Evolutionary conservation across 352 stramenopile species (phyloP).

Genomic region (Phytophthora sojae): DNA sequence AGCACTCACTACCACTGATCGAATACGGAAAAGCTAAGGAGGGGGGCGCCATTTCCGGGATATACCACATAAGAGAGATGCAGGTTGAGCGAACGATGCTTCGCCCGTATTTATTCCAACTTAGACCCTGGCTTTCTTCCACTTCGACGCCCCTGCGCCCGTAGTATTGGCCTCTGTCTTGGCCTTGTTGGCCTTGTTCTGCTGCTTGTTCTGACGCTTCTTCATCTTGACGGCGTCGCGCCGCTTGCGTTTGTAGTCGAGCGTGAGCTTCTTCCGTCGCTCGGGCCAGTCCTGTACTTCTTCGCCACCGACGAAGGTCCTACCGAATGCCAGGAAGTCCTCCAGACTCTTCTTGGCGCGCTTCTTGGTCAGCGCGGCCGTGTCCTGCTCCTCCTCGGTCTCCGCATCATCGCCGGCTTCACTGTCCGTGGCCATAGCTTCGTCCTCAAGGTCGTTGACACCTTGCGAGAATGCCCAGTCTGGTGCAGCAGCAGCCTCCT

Average conservation of each 20-base stretch:
- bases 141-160: constrained; percentile 9
- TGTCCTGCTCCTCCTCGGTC: constrained; percentile 25
- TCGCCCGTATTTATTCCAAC: constrained; percentile 47
- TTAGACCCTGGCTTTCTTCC: constrained; percentile 47
- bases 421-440: constrained; percentile 44
- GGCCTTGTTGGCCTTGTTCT: constrained; percentile 42
- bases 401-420: constrained; percentile 47
- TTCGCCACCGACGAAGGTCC: constrained; percentile 52
- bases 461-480: constrained; percentile 36
- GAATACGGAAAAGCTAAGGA: too few relatives aligned
- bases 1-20: background rate
- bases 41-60: too few relatives aligned
- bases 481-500: constrained; percentile 16
- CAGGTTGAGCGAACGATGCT: constrained; percentile 26
- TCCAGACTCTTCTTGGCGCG: constrained; percentile 54
- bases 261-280: constrained; percentile 73
- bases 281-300: constrained; percentile 56
- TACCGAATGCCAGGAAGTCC: constrained; percentile 74
- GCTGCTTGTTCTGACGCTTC: constrained; percentile 74
- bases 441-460: constrained; percentile 36
- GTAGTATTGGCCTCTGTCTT: constrained; percentile 21
- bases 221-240: constrained; percentile 78
- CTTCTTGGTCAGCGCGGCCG: constrained; percentile 28
- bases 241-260: constrained; percentile 86
- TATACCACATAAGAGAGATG: constrained; percentile 4